Evolutionary conservation across 371 early-diverging fungal species (phyloP).

Genomic region (Apophysomyces sp.): DNA sequence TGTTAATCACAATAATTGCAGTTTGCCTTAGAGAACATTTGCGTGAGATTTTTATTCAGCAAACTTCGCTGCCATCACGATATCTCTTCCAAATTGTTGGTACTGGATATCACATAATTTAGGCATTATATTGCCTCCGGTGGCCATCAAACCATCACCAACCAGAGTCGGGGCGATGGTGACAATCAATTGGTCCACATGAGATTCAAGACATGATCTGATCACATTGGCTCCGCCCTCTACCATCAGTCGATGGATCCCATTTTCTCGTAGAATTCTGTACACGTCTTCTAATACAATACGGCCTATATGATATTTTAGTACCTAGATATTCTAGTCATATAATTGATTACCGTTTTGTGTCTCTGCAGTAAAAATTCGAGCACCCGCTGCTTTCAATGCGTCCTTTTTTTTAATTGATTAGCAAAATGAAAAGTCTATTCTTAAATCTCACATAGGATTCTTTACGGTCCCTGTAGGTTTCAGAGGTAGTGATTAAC

Average conservation of each 20-base stretch:
- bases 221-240: constrained; percentile 92
- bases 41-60: neutral
- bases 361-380: constrained; percentile 28
- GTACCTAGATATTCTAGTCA: neutral
- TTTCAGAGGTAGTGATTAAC: constrained; percentile 20
- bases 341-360: constrained; percentile 6
- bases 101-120: constrained; percentile 13
- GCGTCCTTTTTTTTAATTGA: constrained; percentile 12
- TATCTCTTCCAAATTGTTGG: constrained; percentile 28
- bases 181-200: constrained; percentile 62
- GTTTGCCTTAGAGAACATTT: neutral
- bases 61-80: constrained; percentile 18
- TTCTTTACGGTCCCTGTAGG: neutral
- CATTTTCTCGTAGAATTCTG: constrained; percentile 17
- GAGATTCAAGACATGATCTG: constrained; percentile 55
- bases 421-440: constrained; percentile 10
- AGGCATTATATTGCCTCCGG: constrained; percentile 2
- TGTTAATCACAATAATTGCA: too few species aligned
- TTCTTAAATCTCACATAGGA: neutral
- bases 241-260: constrained; percentile 76
- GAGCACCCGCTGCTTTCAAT: constrained; percentile 50
- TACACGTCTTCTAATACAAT: constrained; percentile 19
- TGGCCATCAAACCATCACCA: constrained; percentile 57
- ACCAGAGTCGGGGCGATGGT: constrained; percentile 81
- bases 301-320: neutral